These are phyloP conservation scores for Sarcodon sp. DNA, from an alignment of 768 basidiomycete species.

Conservation along the genomic window DNA sequence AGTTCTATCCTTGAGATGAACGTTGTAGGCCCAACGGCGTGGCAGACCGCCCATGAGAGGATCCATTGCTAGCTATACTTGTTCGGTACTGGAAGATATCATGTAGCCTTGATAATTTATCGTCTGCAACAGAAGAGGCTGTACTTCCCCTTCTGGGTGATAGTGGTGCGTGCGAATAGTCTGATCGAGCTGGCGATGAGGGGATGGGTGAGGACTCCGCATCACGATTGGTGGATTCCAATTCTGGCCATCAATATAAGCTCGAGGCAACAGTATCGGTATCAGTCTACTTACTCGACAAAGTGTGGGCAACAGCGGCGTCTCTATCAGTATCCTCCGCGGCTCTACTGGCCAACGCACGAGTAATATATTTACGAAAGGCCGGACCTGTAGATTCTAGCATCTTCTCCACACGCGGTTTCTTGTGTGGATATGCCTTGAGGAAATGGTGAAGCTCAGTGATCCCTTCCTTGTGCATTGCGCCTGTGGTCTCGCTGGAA, in stretches of 20 bases:
- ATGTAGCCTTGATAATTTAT: constrained; percentile 63
- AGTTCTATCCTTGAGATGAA: neutral
- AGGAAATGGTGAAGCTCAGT: constrained; percentile 90
- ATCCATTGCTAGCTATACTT: constrained; percentile 39
- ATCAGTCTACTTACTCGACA: constrained; percentile 50
- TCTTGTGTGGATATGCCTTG: constrained; percentile 81
- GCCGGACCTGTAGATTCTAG: constrained; percentile 81
- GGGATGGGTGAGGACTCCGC: constrained; percentile 16
- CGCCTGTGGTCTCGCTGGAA: constrained; percentile 79
- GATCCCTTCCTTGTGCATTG: constrained; percentile 87
- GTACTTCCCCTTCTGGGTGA: constrained; percentile 18
- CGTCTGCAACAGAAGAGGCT: constrained; percentile 27
- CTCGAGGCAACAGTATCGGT: neutral
- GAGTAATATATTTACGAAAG: constrained; percentile 84
- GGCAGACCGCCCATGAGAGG: constrained; percentile 17
- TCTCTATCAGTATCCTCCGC: constrained; percentile 75
- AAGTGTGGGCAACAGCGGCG: constrained; percentile 69
- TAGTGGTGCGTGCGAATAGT: constrained; percentile 4
- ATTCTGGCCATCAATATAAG: constrained; percentile 25
- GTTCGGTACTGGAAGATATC: constrained; percentile 77
- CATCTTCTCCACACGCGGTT: constrained; percentile 73
- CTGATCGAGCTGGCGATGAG: neutral
- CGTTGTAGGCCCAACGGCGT: neutral
- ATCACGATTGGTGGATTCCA: constrained; percentile 43
- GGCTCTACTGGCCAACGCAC: constrained; percentile 79